phyloP scores from a whole-genome alignment of 2,329 filamentous ascomycete genomes.

The Pyricularia grisea region DNA sequence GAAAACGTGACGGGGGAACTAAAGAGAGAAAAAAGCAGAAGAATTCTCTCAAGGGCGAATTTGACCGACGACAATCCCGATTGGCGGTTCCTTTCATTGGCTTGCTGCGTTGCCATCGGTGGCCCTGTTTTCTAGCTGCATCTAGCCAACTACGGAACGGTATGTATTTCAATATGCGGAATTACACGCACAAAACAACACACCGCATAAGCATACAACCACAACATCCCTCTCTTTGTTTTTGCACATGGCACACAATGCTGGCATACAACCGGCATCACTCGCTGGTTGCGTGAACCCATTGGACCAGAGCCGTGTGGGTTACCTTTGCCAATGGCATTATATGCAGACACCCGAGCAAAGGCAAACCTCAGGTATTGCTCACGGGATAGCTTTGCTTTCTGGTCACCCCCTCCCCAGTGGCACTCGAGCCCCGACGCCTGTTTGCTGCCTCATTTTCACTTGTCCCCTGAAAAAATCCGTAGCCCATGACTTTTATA shows the following conservation, averaged over 20 bases:
- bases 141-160: background rate
- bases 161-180: background rate
- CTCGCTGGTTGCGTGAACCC: background rate
- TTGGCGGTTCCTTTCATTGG: conserved; percentile 1
- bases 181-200: background rate
- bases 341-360: background rate
- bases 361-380: background rate
- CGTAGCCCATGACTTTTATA: background rate
- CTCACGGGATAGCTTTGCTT: background rate
- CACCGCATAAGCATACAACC: background rate
- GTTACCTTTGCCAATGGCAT: background rate
- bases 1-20: background rate
- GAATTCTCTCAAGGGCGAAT: background rate
- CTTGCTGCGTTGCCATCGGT: conserved; percentile 1
- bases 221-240: background rate
- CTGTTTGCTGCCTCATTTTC: background rate
- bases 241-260: background rate
- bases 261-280: background rate
- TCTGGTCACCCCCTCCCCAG: background rate
- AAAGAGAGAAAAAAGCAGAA: background rate
- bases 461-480: background rate
- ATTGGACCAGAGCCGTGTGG: background rate
- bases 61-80: conserved; percentile 1
- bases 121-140: background rate
- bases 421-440: background rate